Evolutionary conservation across 768 basidiomycete genomes (phyloP).

Genomic region (Heimioporus sp.): DNA sequence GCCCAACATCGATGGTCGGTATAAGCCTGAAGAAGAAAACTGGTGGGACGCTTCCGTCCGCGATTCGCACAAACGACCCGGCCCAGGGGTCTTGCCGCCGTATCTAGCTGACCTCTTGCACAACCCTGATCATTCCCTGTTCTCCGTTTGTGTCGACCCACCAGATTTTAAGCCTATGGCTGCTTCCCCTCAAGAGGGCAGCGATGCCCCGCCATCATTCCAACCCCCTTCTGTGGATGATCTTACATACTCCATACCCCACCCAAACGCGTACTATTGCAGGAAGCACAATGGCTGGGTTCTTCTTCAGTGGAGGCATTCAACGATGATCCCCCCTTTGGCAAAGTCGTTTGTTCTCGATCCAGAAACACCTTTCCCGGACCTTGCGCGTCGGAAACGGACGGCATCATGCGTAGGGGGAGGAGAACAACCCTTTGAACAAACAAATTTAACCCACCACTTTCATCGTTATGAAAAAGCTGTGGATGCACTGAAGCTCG

Average conservation of each 20-base stretch:
- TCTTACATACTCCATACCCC: slow-evolving; percentile 67
- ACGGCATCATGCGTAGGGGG: slow-evolving; percentile 53
- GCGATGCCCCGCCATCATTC: slow-evolving; percentile 12
- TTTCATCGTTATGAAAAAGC: slow-evolving; percentile 75
- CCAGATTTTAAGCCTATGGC: slow-evolving; percentile 30
- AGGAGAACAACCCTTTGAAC: slow-evolving; percentile 44
- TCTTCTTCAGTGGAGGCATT: slow-evolving; percentile 66
- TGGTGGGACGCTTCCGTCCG: slow-evolving; percentile 68
- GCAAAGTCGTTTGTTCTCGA: slow-evolving; percentile 49
- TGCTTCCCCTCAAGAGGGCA: slow-evolving; percentile 22
- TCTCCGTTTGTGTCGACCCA: slow-evolving; percentile 48
- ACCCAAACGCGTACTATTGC: slow-evolving; percentile 83
- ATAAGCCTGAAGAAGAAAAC: slow-evolving; percentile 54
- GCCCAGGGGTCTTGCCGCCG: slow-evolving; percentile 68
- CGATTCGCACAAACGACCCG: slow-evolving; percentile 52
- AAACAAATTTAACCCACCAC: slow-evolving; percentile 69
- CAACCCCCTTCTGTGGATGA: slow-evolving; percentile 57
- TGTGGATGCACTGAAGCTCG: slow-evolving; percentile 66
- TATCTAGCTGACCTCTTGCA: slow-evolving; percentile 66
- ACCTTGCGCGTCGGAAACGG: slow-evolving; percentile 48
- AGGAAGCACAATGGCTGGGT: slow-evolving; percentile 83
- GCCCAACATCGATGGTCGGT: slow-evolving; percentile 58
- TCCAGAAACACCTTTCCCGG: slow-evolving; percentile 49
- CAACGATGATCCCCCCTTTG: slow-evolving; percentile 59
- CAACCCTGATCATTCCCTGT: slow-evolving; percentile 69